phyloP scores from a whole-genome alignment of 106 monocot species.

The Gastrodia elata region DNA sequence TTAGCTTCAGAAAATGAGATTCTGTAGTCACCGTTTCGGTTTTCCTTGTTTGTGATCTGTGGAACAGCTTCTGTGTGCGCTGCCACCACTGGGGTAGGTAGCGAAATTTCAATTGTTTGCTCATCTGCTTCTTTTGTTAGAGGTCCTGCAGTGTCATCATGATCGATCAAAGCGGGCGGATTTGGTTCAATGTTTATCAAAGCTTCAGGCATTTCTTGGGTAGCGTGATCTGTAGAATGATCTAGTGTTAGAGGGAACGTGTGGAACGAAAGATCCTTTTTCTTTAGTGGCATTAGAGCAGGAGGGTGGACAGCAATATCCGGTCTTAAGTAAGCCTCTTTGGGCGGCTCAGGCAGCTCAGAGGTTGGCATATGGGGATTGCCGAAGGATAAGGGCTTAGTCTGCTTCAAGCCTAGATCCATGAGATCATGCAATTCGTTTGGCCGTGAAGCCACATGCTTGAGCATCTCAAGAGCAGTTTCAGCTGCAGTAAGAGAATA shows the following conservation, averaged over 20 bases:
- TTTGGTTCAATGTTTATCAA: conserved; percentile 1
- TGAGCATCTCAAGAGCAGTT: conserved; percentile 18
- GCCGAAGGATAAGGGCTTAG: neutral
- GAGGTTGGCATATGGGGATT: conserved; percentile 20
- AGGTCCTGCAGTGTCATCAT: neutral
- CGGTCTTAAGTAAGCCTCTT: neutral
- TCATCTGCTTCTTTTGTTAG: neutral
- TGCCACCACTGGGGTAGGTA: neutral
- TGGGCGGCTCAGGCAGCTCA: conserved; percentile 11
- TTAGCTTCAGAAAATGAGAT: conserved; percentile 13
- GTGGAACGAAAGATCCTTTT: conserved; percentile 18
- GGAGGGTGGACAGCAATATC: conserved; percentile 3
- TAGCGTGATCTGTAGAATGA: neutral
- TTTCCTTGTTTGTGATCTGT: neutral
- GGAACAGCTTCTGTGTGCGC: neutral
- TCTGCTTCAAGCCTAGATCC: neutral
- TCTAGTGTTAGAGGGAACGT: conserved; percentile 13
- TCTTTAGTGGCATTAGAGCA: conserved; percentile 16
- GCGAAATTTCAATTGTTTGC: neutral
- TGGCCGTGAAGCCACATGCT: conserved; percentile 6
- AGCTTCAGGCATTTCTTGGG: neutral
- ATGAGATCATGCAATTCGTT: conserved; percentile 20
- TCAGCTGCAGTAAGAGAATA: conserved; percentile 11
- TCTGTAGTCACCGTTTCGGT: neutral
- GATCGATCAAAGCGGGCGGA: neutral